These are phyloP conservation scores for Aspergillus tanneri DNA, from an alignment of 2,329 filamentous ascomycete species.

Conservation along the genomic window DNA sequence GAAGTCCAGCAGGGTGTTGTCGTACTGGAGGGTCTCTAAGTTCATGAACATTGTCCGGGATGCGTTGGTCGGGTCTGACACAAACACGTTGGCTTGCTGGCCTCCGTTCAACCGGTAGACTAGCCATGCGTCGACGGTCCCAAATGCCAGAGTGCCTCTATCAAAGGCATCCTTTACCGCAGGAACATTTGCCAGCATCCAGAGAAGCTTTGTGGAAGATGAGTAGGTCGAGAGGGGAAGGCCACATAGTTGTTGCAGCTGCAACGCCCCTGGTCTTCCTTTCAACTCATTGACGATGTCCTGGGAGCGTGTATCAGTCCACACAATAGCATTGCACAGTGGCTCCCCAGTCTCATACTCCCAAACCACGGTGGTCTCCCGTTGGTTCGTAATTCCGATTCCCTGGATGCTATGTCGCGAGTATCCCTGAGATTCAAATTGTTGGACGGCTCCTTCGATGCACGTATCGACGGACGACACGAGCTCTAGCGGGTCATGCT, in stretches of 20 bases:
- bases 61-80: conserved; percentile 84
- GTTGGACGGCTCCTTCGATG: conserved; percentile 68
- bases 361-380: conserved; percentile 86
- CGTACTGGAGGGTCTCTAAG: conserved; percentile 73
- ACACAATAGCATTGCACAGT: conserved; percentile 80
- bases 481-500: conserved; percentile 77
- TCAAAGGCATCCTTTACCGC: conserved; percentile 72
- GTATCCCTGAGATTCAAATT: conserved; percentile 68
- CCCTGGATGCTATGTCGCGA: conserved; percentile 64
- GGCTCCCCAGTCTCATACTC: conserved; percentile 75
- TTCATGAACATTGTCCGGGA: conserved; percentile 95
- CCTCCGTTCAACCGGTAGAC: conserved; percentile 77
- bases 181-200: conserved; percentile 73
- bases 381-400: conserved; percentile 85
- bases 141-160: conserved; percentile 72
- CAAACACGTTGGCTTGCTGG: conserved; percentile 64
- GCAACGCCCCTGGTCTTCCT: conserved; percentile 61
- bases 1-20: conserved; percentile 72
- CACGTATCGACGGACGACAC: conserved; percentile 72
- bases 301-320: conserved; percentile 81
- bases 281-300: conserved; percentile 75
- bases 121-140: conserved; percentile 85
- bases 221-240: conserved; percentile 85
- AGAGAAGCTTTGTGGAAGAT: conserved; percentile 78
- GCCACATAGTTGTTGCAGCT: conserved; percentile 69